Percentiles rank a stretch among this genome's conserved stretches.
Evolutionary conservation across 2,329 filamentous ascomycete genomes (phyloP).

Genomic region (Ampelomyces quisqualis): DNA sequence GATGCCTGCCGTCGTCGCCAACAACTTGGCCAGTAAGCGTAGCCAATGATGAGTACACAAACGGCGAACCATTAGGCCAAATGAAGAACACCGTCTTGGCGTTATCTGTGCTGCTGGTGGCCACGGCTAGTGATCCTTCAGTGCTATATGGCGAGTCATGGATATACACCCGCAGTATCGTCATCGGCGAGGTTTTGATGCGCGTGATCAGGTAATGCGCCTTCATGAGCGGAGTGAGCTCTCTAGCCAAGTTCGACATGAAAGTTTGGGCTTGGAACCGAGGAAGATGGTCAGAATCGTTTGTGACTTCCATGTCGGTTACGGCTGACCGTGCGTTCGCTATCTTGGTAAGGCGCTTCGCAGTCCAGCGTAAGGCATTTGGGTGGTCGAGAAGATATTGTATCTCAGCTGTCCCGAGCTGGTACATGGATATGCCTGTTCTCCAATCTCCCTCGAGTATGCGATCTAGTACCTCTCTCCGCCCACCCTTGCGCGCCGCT

Average conservation of each 20-base stretch:
- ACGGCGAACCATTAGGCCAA: conserved; percentile 77
- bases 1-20: conserved; percentile 50
- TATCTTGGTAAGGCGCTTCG: conserved; percentile 49
- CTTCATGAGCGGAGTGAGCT: conserved; percentile 76
- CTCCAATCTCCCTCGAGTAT: conserved; percentile 61
- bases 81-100: conserved; percentile 75
- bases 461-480: conserved; percentile 57
- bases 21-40: conserved; percentile 41
- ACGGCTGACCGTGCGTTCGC: conserved; percentile 27
- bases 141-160: conserved; percentile 77
- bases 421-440: conserved; percentile 55
- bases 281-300: conserved; percentile 53
- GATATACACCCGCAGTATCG: conserved; percentile 76
- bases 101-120: conserved; percentile 52
- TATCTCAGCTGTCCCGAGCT: conserved; percentile 57
- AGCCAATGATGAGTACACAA: conserved; percentile 65
- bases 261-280: conserved; percentile 81
- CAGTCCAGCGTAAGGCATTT: conserved; percentile 55
- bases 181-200: conserved; percentile 66
- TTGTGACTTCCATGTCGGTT: conserved; percentile 42
- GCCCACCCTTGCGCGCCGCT: conserved; percentile 50
- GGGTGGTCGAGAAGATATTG: conserved; percentile 57
- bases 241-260: conserved; percentile 70
- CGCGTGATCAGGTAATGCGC: conserved; percentile 79
- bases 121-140: conserved; percentile 43